Evolutionary conservation across 1,139 yeast genomes (phyloP), one percentile per base, ranked within the genome.

Genomic region (Lodderomyces elongisporus): DNA sequence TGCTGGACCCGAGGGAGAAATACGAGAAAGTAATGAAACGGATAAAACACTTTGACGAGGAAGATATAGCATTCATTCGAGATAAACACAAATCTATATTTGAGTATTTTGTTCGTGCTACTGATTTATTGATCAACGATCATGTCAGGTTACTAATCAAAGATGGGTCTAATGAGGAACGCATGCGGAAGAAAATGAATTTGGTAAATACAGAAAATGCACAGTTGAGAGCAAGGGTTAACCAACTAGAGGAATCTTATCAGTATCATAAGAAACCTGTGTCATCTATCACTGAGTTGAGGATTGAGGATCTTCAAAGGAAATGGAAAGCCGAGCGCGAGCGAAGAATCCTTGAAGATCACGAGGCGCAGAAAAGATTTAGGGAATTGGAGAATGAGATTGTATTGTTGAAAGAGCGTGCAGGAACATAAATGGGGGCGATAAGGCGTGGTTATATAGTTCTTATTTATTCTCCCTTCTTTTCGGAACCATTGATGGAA

Each of bases 321-420:
- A 64, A 81, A 44, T 79, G 85, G 81, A 77, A 79, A 46, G 66
- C 79, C 2, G 89, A 83, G 45, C 60, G 88, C 42, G 93, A 82
- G 51, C 74, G 83, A 14, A 57, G 89, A 25, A 73, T 73, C 15
- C 62, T 77, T 37, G 87, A 81, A 48, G 56, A 69, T 39, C 66
- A 68, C 30, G 78, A 79, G 35, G 74, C 83, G 2, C 64, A 66
- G 32, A 56, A 60, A 30, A 56, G 82, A 29, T 62, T 80, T 9
- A 52, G 53, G 23, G 78, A 74, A 38, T 51, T 82, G 26, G 87
- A 79, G 41, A 43, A 48, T 23, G 88, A 81, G 44, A 77, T 77
- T 44, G 51, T 58, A 5, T 8, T 8, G 16, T 26, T 26, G 14
- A 26, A 26, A 14, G 7, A 13, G 9, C 26, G 22, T 18, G 22